phyloP scores from a whole-genome alignment of 257 asterid genomes.

The Solanum ossicruentum region DNA sequence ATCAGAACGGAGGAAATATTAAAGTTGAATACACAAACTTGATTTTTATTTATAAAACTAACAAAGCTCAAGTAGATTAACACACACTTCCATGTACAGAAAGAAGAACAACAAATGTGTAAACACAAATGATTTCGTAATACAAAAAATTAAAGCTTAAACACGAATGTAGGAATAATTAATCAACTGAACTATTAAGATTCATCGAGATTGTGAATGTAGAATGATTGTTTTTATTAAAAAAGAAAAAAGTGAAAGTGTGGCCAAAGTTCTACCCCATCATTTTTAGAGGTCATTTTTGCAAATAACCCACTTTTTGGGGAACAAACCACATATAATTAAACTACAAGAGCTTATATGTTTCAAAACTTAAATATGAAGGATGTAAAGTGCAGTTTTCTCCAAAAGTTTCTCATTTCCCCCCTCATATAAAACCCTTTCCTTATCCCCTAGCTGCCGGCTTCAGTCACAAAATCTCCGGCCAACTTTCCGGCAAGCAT shows the following conservation, averaged over 20 bases:
- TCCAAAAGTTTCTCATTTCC: background rate
- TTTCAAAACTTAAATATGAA: background rate
- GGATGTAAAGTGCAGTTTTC: background rate
- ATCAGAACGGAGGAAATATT: too few relatives aligned
- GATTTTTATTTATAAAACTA: too few relatives aligned
- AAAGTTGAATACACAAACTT: too few relatives aligned
- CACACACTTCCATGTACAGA: too few relatives aligned
- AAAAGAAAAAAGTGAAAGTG: background rate
- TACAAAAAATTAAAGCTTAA: too few relatives aligned
- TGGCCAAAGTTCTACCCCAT: background rate
- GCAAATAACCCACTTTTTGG: background rate
- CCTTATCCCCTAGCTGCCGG: background rate
- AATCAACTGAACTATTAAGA: too few relatives aligned
- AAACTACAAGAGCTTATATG: background rate
- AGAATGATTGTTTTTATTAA: too few relatives aligned
- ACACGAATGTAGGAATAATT: too few relatives aligned
- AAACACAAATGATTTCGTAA: background rate
- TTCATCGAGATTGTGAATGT: fast-evolving
- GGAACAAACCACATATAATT: background rate
- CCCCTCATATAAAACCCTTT: background rate
- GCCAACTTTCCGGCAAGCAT: background rate
- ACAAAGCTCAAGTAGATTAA: too few relatives aligned
- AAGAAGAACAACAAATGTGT: too few relatives aligned
- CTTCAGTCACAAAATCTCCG: background rate
- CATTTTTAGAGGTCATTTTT: background rate